Conservation (phyloP, 176 grass and related monocot species). For the bread wheat (Triticum aestivum) region DNA sequence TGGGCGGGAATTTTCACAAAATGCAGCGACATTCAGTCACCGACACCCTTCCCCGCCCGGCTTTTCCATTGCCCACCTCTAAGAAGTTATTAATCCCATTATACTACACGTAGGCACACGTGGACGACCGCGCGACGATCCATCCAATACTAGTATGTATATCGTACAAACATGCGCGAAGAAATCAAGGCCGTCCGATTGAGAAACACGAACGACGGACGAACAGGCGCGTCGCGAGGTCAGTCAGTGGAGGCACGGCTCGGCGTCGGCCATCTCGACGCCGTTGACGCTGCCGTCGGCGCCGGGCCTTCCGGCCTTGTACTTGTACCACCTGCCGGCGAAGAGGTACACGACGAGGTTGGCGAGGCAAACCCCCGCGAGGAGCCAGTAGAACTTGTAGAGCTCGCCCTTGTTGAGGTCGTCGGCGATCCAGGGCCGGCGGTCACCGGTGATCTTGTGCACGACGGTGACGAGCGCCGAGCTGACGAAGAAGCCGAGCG, state of each 20-base stretch:
- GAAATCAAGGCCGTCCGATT: constrained; percentile 7
- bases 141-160: neutral
- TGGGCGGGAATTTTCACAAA: constrained; percentile 10
- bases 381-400: constrained; percentile 94
- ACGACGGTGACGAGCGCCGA: constrained; percentile 66
- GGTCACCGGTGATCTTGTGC: constrained; percentile 52
- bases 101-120: constrained; percentile 25
- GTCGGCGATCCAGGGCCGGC: constrained; percentile 65
- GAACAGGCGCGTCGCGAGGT: neutral
- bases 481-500: constrained; percentile 91
- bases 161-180: constrained; percentile 8
- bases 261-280: constrained; percentile 54
- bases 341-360: constrained; percentile 65
- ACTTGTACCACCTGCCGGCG: constrained; percentile 74
- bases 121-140: neutral
- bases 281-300: constrained; percentile 38
- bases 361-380: constrained; percentile 53
- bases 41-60: constrained; percentile 3
- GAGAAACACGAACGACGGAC: constrained; percentile 1
- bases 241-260: constrained; percentile 41
- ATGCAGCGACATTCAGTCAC: constrained; percentile 23
- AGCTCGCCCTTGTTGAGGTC: constrained; percentile 73
- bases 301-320: constrained; percentile 51
- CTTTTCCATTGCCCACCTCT: constrained; percentile 14
- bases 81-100: constrained; percentile 49